Evolutionary conservation across 805 yeast species (phyloP).

Genomic region (Saccharomycopsis selenospora): DNA sequence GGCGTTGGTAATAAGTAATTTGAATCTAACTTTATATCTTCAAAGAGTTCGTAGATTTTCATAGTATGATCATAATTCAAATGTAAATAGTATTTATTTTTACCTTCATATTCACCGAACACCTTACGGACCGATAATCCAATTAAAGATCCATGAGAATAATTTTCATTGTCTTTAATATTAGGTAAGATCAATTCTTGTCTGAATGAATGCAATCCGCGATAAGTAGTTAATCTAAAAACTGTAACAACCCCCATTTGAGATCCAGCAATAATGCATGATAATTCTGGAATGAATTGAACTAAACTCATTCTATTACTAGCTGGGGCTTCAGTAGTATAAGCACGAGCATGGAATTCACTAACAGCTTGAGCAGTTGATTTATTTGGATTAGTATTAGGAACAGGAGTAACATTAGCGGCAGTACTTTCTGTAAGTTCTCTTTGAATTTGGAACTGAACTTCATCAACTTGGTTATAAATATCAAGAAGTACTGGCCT

Average conservation of each 20-base stretch:
- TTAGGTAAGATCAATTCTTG: constrained; percentile 38
- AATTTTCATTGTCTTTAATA: neutral
- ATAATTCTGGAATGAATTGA: constrained; percentile 28
- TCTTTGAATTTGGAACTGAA: too few relatives aligned
- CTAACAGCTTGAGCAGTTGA: neutral
- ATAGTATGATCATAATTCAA: neutral
- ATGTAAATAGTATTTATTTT: neutral
- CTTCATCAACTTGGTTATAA: too few relatives aligned
- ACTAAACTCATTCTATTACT: constrained; percentile 28
- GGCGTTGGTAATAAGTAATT: too few relatives aligned
- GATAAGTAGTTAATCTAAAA: constrained; percentile 28
- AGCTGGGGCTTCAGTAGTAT: too few relatives aligned
- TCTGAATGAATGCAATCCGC: constrained; percentile 32
- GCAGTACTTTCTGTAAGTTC: constrained; percentile 43
- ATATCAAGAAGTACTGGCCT: too few relatives aligned
- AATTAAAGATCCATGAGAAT: neutral
- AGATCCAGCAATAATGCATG: constrained; percentile 29
- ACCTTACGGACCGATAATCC: neutral
- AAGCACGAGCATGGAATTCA: neutral
- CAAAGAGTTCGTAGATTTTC: neutral
- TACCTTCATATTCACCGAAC: neutral
- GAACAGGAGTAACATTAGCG: constrained; percentile 36
- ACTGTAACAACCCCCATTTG: constrained; percentile 31
- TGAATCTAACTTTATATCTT: too few relatives aligned
- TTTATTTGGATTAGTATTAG: constrained; percentile 19